Conservation (phyloP, 129 eudicot genomes). For the Flaveria robusta region DNA sequence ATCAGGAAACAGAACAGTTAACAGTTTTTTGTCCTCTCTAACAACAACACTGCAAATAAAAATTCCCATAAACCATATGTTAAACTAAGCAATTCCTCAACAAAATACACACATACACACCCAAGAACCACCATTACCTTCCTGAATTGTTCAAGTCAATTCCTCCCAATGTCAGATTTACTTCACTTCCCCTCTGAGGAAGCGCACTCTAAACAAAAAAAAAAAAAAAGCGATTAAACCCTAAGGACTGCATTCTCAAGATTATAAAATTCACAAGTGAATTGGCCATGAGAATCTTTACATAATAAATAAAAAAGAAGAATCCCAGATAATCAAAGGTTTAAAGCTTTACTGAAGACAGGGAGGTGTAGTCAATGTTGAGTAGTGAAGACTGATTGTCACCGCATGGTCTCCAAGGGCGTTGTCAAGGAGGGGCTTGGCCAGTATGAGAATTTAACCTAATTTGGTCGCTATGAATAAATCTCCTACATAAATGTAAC, state of each 20-base stretch:
- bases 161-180: slow-evolving; percentile 94
- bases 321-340: not conserved
- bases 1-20: slow-evolving; percentile 97
- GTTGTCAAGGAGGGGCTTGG: not conserved
- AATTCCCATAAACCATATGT: slow-evolving; percentile 14
- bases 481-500: not conserved
- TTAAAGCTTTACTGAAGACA: not conserved
- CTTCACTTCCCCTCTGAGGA: slow-evolving; percentile 91
- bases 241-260: not conserved
- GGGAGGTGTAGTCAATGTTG: not conserved
- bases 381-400: not conserved
- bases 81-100: not conserved
- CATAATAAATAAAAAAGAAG: not conserved
- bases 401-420: not conserved
- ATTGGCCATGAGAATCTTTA: not conserved
- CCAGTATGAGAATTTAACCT: not conserved
- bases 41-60: slow-evolving; percentile 81
- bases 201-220: slow-evolving; percentile 64
- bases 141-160: slow-evolving; percentile 98
- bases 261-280: not conserved
- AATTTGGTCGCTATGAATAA: not conserved
- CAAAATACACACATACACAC: slow-evolving; percentile 9
- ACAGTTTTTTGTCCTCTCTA: slow-evolving; percentile 90
- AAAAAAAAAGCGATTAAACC: slow-evolving; percentile 10
- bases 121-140: slow-evolving; percentile 55